Base-by-base conservation (phyloP, 106 monocot genomes). In the Chionographis japonica region DNA sequence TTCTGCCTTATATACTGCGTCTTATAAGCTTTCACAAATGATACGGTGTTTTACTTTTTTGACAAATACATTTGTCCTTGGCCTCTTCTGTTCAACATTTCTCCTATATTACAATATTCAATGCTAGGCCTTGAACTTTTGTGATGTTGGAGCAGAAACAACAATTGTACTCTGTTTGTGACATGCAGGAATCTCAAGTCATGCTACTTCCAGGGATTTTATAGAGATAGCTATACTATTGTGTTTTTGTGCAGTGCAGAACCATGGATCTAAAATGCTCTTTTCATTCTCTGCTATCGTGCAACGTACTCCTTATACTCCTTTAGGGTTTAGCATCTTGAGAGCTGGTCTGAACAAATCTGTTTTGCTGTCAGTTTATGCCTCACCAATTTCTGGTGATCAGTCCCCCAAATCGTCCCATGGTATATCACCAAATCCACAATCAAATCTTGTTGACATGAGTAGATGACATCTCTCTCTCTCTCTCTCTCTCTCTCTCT, bases 191-290 rank as follows among this genome's bases (percentile, higher is more conserved):
- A 72, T 95, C 20, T 60, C 67, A 52, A 74, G 71, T 69, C 83
- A 86, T 74, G 75, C 88, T 58, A 74, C 68, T 80, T 68, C 66
- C 41, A 65, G 64, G 57, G 84, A 89, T 60, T 95, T 91, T 65
- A 18, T 81, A 67, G 82, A 92, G 77, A 95, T 95, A 27, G 86
- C 84, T 67, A 57, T 62, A 37, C 72, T 95, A 13, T 72, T 89
- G 55, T 95, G 95, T 77, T 95, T 89, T 69, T 95, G 95, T 80
- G 86, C 95, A n/a, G 63, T 95, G 41, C 95, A 95, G 69, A 91
- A 84, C 72, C 91, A 95, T 83, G 95, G 95, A 12, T 84, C 77
- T 62, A 84, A 95, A 68, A 79, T 89, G 79, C 86, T 95, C 36
- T 75, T 86, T 75, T 86, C 95, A 52, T 86, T 95, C 42, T 95